phyloP scores from a whole-genome alignment of 768 basidiomycete genomes.

The Rhizopogon roseolus region DNA sequence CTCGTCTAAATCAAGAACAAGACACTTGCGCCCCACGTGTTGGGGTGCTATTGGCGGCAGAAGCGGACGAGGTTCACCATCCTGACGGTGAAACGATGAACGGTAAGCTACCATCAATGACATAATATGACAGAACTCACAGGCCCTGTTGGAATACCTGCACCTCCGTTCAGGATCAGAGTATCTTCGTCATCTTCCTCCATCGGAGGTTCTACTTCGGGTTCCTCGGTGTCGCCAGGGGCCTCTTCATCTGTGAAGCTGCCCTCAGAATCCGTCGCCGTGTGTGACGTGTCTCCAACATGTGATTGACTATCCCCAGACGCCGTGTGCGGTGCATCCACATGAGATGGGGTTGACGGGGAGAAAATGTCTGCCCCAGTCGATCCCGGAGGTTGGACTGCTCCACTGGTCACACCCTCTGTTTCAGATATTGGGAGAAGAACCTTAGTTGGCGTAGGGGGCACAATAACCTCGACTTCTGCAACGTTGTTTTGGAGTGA shows the following conservation, averaged over 20 bases:
- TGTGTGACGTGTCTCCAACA: constrained; percentile 24
- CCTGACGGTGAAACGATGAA: constrained; percentile 37
- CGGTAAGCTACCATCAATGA: constrained; percentile 1
- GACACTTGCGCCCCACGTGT: constrained; percentile 87
- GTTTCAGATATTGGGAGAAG: constrained; percentile 67
- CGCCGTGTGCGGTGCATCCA: constrained; percentile 19
- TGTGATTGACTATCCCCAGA: constrained; percentile 23
- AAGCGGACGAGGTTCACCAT: constrained; percentile 84
- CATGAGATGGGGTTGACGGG: constrained; percentile 18
- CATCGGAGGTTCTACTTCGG: constrained; percentile 58
- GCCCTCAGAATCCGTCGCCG: constrained; percentile 27
- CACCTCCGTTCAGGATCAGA: constrained; percentile 85
- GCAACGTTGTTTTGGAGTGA: constrained; percentile 14
- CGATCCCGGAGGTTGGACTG: constrained; percentile 88
- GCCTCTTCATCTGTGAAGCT: constrained; percentile 60
- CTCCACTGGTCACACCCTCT: constrained; percentile 85
- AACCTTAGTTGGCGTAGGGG: constrained; percentile 42
- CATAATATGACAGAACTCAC: constrained; percentile 44
- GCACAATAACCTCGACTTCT: constrained; percentile 37
- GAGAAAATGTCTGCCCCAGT: constrained; percentile 41
- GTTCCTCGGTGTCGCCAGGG: constrained; percentile 66
- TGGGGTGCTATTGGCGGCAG: constrained; percentile 78
- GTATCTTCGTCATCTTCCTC: constrained; percentile 87
- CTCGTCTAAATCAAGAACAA: constrained; percentile 96
- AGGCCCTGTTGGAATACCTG: constrained; percentile 91